These are phyloP conservation scores for Chaetothyriales sp. DNA, from an alignment of 2,329 filamentous ascomycete genomes.

Conservation along the genomic window DNA sequence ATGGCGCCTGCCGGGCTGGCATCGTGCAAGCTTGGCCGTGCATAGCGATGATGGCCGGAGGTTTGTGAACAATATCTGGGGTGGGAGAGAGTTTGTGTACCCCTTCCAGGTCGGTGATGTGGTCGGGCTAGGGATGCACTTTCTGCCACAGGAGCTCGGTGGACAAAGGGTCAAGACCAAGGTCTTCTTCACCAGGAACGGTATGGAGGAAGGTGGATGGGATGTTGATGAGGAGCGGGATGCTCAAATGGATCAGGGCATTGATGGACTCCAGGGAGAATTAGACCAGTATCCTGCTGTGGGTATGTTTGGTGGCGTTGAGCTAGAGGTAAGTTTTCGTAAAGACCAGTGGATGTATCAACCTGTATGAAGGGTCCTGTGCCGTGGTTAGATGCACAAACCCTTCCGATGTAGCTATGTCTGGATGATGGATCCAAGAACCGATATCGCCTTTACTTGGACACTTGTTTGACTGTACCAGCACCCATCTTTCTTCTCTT, in stretches of 20 bases:
- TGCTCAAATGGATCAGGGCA: slow-evolving; percentile 36
- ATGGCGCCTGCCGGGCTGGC: slow-evolving; percentile 49
- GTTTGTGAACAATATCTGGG: slow-evolving; percentile 47
- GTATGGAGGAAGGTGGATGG: slow-evolving; percentile 38
- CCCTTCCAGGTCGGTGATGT: slow-evolving; percentile 39
- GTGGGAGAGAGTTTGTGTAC: slow-evolving; percentile 42
- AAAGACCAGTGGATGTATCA: slow-evolving; percentile 8
- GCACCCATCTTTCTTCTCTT: not conserved
- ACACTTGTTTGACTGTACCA: not conserved
- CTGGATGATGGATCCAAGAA: not conserved
- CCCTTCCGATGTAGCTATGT: not conserved
- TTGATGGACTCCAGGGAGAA: slow-evolving; percentile 54
- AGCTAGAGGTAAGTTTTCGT: slow-evolving; percentile 42
- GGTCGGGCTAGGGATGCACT: slow-evolving; percentile 45
- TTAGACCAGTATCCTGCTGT: slow-evolving; percentile 46
- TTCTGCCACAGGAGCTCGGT: slow-evolving; percentile 24
- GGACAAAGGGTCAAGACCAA: slow-evolving; percentile 14
- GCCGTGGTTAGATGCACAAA: not conserved
- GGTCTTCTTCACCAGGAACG: slow-evolving; percentile 46
- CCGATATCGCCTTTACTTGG: not conserved
- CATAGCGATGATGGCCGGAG: slow-evolving; percentile 49
- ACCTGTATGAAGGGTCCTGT: not conserved
- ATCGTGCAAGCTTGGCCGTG: slow-evolving; percentile 44
- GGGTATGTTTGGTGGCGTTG: slow-evolving; percentile 46
- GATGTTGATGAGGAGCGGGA: slow-evolving; percentile 46